Evolutionary conservation across 345 rosid genomes (phyloP), one percentile per base, ranked within the genome.

Genomic region (Hevea brasiliensis): DNA sequence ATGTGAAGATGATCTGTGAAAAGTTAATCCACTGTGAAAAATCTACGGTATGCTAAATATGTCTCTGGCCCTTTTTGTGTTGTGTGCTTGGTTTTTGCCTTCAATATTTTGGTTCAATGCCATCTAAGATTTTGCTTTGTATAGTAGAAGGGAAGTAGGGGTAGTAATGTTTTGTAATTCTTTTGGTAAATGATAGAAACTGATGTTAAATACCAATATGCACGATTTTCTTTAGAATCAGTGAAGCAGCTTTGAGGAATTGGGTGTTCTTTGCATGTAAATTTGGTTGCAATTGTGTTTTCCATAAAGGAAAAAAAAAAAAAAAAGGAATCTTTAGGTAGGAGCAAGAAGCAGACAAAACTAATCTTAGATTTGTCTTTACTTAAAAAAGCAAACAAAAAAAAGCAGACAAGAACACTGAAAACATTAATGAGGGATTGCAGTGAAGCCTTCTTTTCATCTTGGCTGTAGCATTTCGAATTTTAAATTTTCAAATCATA

Each of bases 111-210:
- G 68, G 75, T 32, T 61, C 51, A 67, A 59, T 70, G 81, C 68
- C 69, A 41, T 73, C 35, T 75, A 70, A 32, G 75, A 72, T 76
- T 84, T 79, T 76, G 73, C 60, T 75, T 75, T 87, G 79, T 93
- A 86, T 81, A 85, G 89, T 44, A 60, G 80, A 75, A 77, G 73
- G 68, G 81, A 71, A 65, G 61, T 68, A 72, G 77, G 77, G 64
- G 37, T 24, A 80, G 71, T 37, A 75, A 72, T 77, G 75, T 73
- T 70, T 32, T 74, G 85, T 61, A 68, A 76, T 75, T 79, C 77
- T 71, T 32, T 79, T 77, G 27, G 54, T 51, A 83, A 72, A 74
- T 60, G 74, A 75, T 70, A 73, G 64, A 20, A 74, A 59, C 54
- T 54, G 61, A 61, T 68, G 21, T 48, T 17, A 60, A 67, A 15